Percentiles rank a stretch among this genome's conserved stretches.
Conservation (phyloP, 441 rosid genomes). For the Aquilaria agallochum region DNA sequence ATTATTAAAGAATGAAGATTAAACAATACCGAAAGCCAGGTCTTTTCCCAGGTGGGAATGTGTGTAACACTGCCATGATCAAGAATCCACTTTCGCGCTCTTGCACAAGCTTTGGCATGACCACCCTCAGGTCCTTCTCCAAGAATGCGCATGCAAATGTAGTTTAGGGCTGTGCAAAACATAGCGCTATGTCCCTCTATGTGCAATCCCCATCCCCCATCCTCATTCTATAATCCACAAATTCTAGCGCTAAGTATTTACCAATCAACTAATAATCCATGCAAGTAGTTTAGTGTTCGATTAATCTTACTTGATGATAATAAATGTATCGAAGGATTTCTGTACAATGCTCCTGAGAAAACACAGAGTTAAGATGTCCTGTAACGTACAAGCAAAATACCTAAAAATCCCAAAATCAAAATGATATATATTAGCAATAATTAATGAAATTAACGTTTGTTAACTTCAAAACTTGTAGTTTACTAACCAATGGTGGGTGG, state of each 20-base stretch:
- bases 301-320: constrained; percentile 53
- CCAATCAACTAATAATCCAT: too few species aligned
- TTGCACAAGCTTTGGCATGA: constrained; percentile 8
- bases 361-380: constrained; percentile 54
- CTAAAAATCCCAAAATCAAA: constrained; percentile 18
- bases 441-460: neutral
- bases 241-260: too few species aligned
- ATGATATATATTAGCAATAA: neutral
- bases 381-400: constrained; percentile 71
- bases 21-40: constrained; percentile 21
- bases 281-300: too few species aligned
- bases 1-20: neutral
- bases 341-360: constrained; percentile 48
- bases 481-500: constrained; percentile 17
- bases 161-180: constrained; percentile 22
- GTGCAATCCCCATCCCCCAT: constrained; percentile 24
- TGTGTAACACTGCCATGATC: constrained; percentile 18
- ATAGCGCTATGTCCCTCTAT: constrained; percentile 26
- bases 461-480: neutral
- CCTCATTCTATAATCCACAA: too few species aligned
- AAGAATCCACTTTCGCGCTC: constrained; percentile 18
- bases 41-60: neutral
- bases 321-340: constrained; percentile 80
- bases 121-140: too few species aligned
- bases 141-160: neutral